These are phyloP conservation scores for Pleurotus giganteus DNA, from an alignment of 768 basidiomycete genomes.

Conservation along the genomic window DNA sequence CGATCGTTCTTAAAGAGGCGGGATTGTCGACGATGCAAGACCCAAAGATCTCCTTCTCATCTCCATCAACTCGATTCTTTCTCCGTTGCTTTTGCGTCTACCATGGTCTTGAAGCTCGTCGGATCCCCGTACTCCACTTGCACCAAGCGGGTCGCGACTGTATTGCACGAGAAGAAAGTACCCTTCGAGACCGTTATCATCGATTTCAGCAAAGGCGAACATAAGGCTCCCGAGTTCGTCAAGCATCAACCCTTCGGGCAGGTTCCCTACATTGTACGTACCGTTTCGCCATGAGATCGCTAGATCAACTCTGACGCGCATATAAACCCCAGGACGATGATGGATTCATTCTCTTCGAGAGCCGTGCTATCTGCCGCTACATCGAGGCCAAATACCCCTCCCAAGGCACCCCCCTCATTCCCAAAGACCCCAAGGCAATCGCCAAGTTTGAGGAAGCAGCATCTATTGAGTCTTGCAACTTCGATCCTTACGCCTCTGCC, in stretches of 20 bases:
- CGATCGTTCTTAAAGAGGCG: too few relatives aligned
- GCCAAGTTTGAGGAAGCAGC: slow-evolving; percentile 47
- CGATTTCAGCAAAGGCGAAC: slow-evolving; percentile 41
- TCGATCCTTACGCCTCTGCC: slow-evolving; percentile 36
- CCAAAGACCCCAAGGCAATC: slow-evolving; percentile 38
- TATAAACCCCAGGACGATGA: slow-evolving; percentile 42
- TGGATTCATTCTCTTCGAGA: slow-evolving; percentile 61
- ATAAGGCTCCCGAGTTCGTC: slow-evolving; percentile 44
- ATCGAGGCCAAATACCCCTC: slow-evolving; percentile 50
- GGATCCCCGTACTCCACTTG: slow-evolving; percentile 39
- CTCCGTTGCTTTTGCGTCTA: not conserved
- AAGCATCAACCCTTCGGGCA: slow-evolving; percentile 66
- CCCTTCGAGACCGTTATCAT: slow-evolving; percentile 50
- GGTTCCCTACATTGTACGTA: slow-evolving; percentile 22
- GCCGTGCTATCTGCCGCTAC: slow-evolving; percentile 61
- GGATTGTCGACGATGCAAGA: too few relatives aligned
- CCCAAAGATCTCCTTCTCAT: too few relatives aligned
- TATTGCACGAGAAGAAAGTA: slow-evolving; percentile 55
- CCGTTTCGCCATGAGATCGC: not conserved
- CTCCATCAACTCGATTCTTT: too few relatives aligned
- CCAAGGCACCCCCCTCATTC: slow-evolving; percentile 51
- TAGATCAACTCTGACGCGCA: slow-evolving; percentile 1
- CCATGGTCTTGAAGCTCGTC: slow-evolving; percentile 44
- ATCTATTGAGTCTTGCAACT: slow-evolving; percentile 52
- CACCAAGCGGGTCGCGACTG: slow-evolving; percentile 48